These are phyloP conservation scores for Solanum stenotomum DNA, from an alignment of 257 asterid species.

Conservation along the genomic window DNA sequence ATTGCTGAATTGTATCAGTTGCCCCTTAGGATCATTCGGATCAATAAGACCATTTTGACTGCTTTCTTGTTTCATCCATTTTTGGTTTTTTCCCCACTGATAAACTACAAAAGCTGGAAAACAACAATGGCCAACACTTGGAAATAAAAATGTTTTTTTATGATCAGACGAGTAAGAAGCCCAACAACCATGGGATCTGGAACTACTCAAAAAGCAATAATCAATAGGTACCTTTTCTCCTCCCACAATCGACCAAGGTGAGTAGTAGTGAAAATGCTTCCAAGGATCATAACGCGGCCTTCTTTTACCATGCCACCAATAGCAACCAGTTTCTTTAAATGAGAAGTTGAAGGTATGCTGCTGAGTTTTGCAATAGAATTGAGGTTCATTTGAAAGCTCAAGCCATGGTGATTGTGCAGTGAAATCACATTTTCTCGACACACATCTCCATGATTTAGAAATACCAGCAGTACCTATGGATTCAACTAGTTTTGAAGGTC, in stretches of 20 bases:
- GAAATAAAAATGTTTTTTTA: background rate
- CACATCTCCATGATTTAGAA: background rate
- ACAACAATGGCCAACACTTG: background rate
- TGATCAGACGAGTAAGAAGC: background rate
- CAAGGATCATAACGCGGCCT: background rate
- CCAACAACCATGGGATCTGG: background rate
- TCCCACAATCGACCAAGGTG: background rate
- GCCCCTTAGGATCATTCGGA: slow-evolving; percentile 6
- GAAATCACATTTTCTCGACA: slow-evolving; percentile 4
- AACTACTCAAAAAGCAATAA: background rate
- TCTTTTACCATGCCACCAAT: background rate
- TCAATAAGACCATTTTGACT: slow-evolving; percentile 3
- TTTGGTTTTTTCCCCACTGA: background rate
- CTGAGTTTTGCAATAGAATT: background rate
- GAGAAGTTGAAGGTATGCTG: background rate
- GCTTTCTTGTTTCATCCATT: slow-evolving; percentile 12
- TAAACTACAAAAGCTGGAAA: slow-evolving; percentile 5
- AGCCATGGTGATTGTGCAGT: background rate
- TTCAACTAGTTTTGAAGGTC: background rate
- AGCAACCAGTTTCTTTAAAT: background rate
- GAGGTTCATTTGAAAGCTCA: background rate
- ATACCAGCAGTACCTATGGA: background rate
- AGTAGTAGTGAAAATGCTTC: slow-evolving; percentile 1
- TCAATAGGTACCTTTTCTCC: background rate
- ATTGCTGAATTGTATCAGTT: slow-evolving; percentile 14